Evolutionary conservation across 768 basidiomycete genomes (phyloP).

Genomic region (Agaricus subrufescens): DNA sequence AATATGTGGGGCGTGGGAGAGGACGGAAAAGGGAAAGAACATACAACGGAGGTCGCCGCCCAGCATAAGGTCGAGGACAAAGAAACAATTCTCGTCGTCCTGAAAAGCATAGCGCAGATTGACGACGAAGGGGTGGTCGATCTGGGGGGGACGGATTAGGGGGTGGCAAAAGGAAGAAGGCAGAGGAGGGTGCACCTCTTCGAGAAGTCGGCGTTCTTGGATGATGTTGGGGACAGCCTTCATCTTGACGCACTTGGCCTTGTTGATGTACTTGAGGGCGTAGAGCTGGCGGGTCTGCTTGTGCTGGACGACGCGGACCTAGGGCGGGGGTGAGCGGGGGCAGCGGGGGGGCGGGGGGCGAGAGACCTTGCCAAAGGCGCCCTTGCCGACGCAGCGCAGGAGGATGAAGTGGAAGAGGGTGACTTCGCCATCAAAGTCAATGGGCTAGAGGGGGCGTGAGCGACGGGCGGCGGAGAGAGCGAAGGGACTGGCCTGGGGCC

Average conservation of each 20-base stretch:
- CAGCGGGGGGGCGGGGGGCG: constrained; percentile 12
- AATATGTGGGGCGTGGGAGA: constrained; percentile 4
- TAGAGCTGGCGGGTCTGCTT: constrained; percentile 96
- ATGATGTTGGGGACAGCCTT: constrained; percentile 97
- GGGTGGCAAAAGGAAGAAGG: not conserved
- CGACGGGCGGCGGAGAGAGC: not conserved
- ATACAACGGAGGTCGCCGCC: constrained; percentile 91
- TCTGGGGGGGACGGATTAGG: constrained; percentile 36
- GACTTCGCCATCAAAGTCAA: constrained; percentile 93
- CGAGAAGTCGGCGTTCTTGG: constrained; percentile 89
- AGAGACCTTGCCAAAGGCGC: constrained; percentile 94
- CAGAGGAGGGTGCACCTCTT: constrained; percentile 62
- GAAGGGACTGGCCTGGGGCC: constrained; percentile 56
- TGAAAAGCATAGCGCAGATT: constrained; percentile 96
- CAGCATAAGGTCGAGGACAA: constrained; percentile 95
- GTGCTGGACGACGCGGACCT: constrained; percentile 99
- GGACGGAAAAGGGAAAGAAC: constrained; percentile 22
- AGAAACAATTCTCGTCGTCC: constrained; percentile 98
- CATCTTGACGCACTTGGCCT: constrained; percentile 96
- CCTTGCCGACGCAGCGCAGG: constrained; percentile 94
- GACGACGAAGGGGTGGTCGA: constrained; percentile 94
- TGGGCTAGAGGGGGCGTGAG: constrained; percentile 49
- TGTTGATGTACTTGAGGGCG: constrained; percentile 99
- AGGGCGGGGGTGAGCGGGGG: constrained; percentile 8
- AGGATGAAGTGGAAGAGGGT: constrained; percentile 97